These are phyloP conservation scores for Neonectria ditissima DNA, from an alignment of 2,329 filamentous ascomycete genomes.

Conservation along the genomic window DNA sequence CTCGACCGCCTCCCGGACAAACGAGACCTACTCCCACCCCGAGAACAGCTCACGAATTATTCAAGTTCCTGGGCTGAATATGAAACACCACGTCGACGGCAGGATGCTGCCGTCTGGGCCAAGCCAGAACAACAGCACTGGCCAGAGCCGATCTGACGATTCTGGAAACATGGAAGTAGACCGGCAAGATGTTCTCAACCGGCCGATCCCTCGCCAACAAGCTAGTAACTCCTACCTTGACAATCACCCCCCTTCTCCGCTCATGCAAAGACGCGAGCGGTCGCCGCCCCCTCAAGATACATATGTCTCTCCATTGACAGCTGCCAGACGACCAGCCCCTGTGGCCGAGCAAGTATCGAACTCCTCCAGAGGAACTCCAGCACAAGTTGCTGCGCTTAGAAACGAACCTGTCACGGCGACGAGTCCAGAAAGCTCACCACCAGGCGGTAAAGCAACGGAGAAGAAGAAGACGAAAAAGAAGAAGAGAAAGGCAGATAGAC, in stretches of 20 bases:
- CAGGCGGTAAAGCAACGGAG: constrained; percentile 60
- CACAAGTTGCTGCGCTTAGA: constrained; percentile 69
- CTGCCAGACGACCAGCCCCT: constrained; percentile 51
- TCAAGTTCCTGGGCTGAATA: constrained; percentile 50
- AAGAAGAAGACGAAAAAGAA: constrained; percentile 64
- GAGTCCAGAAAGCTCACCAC: constrained; percentile 72
- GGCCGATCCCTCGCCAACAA: constrained; percentile 29
- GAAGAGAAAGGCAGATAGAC: constrained; percentile 65
- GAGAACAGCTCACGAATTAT: constrained; percentile 30
- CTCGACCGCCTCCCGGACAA: constrained; percentile 22
- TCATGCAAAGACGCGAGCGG: constrained; percentile 79
- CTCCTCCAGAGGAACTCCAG: constrained; percentile 51
- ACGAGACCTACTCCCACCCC: constrained; percentile 25
- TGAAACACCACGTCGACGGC: constrained; percentile 45
- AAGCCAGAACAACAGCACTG: constrained; percentile 51
- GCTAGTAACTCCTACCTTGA: constrained; percentile 44
- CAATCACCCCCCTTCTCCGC: constrained; percentile 63
- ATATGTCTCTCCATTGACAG: constrained; percentile 71
- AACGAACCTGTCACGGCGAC: constrained; percentile 61
- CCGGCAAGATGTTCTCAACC: constrained; percentile 28
- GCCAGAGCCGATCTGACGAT: constrained; percentile 57
- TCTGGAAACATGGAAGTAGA: constrained; percentile 50
- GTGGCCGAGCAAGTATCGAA: constrained; percentile 32
- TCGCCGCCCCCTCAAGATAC: constrained; percentile 78
- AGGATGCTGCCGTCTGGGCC: constrained; percentile 27